phyloP scores from a whole-genome alignment of 495 filamentous ascomycete species.

The Niebla homalea region DNA sequence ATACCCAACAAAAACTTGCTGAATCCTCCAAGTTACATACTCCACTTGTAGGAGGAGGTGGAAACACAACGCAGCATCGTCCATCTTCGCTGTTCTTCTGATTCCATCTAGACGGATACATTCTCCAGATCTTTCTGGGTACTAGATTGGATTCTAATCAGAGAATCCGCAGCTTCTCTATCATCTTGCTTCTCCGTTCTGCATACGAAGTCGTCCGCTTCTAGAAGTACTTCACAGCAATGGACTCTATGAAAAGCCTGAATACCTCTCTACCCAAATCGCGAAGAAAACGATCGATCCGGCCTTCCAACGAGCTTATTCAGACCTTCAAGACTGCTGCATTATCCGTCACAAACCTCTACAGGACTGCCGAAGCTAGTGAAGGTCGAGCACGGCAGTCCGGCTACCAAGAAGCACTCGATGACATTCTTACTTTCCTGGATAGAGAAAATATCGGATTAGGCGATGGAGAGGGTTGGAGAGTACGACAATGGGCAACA shows the following conservation, averaged over 20 bases:
- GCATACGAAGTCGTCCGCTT: neutral
- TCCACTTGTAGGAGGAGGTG: no score
- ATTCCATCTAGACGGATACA: no score
- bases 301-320: slow-evolving; percentile 66
- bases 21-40: no score
- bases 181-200: slow-evolving; percentile 7
- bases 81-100: no score
- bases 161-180: neutral
- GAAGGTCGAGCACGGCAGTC: slow-evolving; percentile 58
- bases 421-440: slow-evolving; percentile 74
- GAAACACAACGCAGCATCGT: no score
- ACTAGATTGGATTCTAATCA: neutral
- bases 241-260: slow-evolving; percentile 67
- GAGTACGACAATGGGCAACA: slow-evolving; percentile 70
- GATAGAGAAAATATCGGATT: slow-evolving; percentile 68
- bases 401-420: slow-evolving; percentile 89
- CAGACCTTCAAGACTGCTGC: slow-evolving; percentile 86
- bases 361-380: slow-evolving; percentile 73
- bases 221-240: slow-evolving; percentile 18
- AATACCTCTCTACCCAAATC: slow-evolving; percentile 50
- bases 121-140: neutral
- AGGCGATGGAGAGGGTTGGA: slow-evolving; percentile 67
- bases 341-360: slow-evolving; percentile 88
- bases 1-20: no score
- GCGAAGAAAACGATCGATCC: slow-evolving; percentile 31